Conservation (phyloP, 768 basidiomycete species). For the Trametes sanguinea region DNA sequence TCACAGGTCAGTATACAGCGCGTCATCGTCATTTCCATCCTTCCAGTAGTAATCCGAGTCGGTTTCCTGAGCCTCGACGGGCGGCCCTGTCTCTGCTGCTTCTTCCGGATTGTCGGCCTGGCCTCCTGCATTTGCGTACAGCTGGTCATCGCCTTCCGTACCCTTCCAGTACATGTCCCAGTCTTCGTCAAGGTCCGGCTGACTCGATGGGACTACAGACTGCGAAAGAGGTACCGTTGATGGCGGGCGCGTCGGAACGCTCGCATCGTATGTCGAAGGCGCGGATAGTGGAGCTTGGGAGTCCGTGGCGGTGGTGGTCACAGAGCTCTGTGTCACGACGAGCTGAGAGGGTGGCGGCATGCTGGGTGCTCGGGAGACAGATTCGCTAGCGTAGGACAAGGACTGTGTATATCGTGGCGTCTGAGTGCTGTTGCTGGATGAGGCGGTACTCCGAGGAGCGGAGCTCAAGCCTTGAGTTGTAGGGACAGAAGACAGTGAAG, state of each 20-base stretch:
- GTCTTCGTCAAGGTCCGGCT: conserved; percentile 11
- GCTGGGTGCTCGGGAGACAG: background rate
- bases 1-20: conserved; percentile 3
- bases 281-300: background rate
- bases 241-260: background rate
- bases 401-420: background rate
- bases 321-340: no score
- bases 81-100: conserved; percentile 2
- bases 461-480: background rate
- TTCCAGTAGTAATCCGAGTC: conserved; percentile 25
- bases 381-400: background rate
- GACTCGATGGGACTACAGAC: conserved; percentile 10
- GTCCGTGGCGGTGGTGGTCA: background rate
- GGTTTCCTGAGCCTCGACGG: conserved; percentile 1
- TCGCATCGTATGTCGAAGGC: background rate
- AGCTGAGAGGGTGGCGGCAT: background rate
- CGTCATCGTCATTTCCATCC: conserved; percentile 2
- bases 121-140: background rate
- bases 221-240: background rate
- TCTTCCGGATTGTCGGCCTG: background rate
- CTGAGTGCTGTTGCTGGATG: background rate
- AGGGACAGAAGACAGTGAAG: background rate
- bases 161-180: conserved; percentile 15
- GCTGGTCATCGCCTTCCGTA: background rate
- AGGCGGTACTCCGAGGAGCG: background rate